Percentiles rank a stretch among this genome's conserved stretches.
Conservation (phyloP, 2,329 filamentous ascomycete genomes). For the Botryotinia narcissicola region DNA sequence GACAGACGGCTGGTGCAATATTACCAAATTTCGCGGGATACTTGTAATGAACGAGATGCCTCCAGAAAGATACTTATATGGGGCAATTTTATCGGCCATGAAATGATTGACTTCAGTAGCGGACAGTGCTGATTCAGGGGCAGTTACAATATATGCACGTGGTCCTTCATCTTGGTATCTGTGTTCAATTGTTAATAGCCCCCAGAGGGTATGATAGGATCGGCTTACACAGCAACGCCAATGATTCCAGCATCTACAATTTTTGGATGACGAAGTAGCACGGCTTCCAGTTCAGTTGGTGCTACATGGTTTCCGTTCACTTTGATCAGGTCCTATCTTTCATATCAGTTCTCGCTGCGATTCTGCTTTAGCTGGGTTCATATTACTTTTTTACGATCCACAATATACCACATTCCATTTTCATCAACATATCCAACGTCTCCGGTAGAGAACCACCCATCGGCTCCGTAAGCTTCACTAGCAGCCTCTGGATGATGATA, state of each 20-base stretch:
- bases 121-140: background rate
- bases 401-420: constrained; percentile 81
- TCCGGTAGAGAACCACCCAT: constrained; percentile 24
- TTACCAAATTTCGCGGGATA: background rate
- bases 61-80: background rate
- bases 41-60: constrained; percentile 3
- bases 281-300: constrained; percentile 47
- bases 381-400: constrained; percentile 56
- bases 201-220: background rate
- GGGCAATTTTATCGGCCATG: background rate
- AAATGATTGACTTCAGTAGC: background rate
- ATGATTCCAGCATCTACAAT: constrained; percentile 48
- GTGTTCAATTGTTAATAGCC: background rate
- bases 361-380: background rate
- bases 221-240: constrained; percentile 39
- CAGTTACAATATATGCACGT: background rate
- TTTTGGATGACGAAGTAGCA: constrained; percentile 43
- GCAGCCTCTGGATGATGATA: background rate
- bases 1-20: background rate
- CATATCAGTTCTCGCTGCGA: background rate
- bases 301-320: constrained; percentile 51
- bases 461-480: background rate
- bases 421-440: constrained; percentile 62
- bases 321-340: constrained; percentile 41
- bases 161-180: background rate